phyloP scores from a whole-genome alignment of 116 monocot genomes.

The Phalaenopsis hybrid region DNA sequence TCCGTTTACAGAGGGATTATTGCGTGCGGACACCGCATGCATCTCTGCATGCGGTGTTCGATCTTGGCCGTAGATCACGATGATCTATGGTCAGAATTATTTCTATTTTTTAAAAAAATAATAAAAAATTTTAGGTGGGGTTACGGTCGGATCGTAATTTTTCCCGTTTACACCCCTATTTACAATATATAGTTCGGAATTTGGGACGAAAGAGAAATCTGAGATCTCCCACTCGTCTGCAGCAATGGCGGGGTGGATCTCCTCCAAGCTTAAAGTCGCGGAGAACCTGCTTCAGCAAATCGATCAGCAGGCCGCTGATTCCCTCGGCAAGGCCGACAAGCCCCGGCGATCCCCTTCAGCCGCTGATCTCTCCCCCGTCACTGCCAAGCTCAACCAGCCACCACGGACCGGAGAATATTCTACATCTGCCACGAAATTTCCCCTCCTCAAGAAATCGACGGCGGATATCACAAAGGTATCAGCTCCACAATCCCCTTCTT shows the following conservation, averaged over 20 bases:
- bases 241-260: conserved; percentile 81
- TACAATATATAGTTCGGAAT: too few relatives aligned
- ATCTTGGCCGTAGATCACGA: too few relatives aligned
- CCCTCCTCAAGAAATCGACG: conserved; percentile 36
- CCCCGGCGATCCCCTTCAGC: conserved; percentile 10
- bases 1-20: too few relatives aligned
- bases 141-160: too few relatives aligned
- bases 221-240: not conserved
- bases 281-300: conserved; percentile 56
- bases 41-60: too few relatives aligned
- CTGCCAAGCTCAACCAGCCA: not conserved
- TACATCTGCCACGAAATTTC: conserved; percentile 38
- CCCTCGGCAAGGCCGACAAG: conserved; percentile 52
- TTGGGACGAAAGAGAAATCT: too few relatives aligned
- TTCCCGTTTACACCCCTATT: too few relatives aligned
- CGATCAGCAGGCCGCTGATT: conserved; percentile 93
- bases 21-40: too few relatives aligned
- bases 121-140: too few relatives aligned
- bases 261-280: conserved; percentile 89
- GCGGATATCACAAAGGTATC: not conserved
- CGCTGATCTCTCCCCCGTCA: not conserved
- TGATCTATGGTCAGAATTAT: too few relatives aligned
- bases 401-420: not conserved
- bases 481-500: not conserved
- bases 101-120: too few relatives aligned